Percentiles rank a stretch among this genome's conserved stretches.
Conservation (phyloP, 1,284 basidiomycete genomes). For the Gymnopus androsaceus region DNA sequence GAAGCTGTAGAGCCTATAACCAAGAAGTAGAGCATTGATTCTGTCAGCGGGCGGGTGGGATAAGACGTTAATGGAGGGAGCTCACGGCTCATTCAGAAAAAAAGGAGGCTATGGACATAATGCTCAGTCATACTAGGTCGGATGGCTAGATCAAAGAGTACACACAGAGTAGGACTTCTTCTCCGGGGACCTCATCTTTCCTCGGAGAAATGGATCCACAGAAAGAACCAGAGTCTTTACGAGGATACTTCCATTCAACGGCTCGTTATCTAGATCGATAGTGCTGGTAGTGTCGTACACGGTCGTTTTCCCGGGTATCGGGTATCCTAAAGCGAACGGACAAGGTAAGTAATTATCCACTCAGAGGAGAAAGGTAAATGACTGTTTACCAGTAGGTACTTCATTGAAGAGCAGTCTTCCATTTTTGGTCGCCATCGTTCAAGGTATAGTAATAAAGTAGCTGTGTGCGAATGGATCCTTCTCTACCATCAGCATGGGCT, state of each 20-base stretch:
- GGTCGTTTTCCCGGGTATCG: constrained; percentile 48
- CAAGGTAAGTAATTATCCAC: neutral
- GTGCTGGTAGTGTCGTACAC: constrained; percentile 46
- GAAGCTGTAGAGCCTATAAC: constrained; percentile 30
- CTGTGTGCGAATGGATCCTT: too few relatives aligned
- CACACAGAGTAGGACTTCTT: constrained; percentile 30
- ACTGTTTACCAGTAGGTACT: constrained; percentile 30
- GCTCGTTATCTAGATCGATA: constrained; percentile 53
- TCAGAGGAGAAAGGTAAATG: neutral
- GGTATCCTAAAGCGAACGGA: constrained; percentile 35
- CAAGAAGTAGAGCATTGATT: neutral
- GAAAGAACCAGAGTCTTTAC: constrained; percentile 48
- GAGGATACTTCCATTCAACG: constrained; percentile 53
- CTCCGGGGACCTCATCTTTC: constrained; percentile 35
- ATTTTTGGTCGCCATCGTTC: constrained; percentile 35
- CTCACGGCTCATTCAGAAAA: constrained; percentile 41
- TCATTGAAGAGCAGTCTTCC: constrained; percentile 38
- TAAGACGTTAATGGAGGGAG: too few relatives aligned
- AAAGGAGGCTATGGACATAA: constrained; percentile 28
- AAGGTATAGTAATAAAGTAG: too few relatives aligned
- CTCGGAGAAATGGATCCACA: constrained; percentile 53
- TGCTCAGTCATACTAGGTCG: neutral
- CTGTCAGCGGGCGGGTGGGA: too few relatives aligned
- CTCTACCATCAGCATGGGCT: too few relatives aligned
- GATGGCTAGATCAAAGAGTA: neutral